Evolutionary conservation across 345 rosid species (phyloP).

Genomic region (Hibiscus tridactylites): DNA sequence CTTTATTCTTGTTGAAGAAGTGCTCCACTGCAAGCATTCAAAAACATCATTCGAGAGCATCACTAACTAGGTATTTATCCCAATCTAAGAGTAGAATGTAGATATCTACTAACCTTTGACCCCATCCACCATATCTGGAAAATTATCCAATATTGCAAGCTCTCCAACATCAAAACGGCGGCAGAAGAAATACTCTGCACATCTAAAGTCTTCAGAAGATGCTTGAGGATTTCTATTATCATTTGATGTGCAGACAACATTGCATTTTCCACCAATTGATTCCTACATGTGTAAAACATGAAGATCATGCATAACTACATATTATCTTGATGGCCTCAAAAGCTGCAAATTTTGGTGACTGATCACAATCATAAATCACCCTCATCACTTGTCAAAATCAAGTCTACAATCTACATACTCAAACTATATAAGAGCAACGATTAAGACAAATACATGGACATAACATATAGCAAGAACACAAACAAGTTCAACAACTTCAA

Average conservation of each 20-base stretch:
- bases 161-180: constrained; percentile 39
- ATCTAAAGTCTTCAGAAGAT: constrained; percentile 26
- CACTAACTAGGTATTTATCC: not conserved
- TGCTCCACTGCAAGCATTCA: constrained; percentile 30
- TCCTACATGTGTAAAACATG: constrained; percentile 26
- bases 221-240: constrained; percentile 39
- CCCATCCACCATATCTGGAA: constrained; percentile 35
- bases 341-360: not conserved
- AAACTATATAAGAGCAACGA: not conserved
- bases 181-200: constrained; percentile 36
- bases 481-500: not conserved
- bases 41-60: not conserved
- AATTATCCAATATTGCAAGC: constrained; percentile 15
- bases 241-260: constrained; percentile 35
- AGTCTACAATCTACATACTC: not conserved
- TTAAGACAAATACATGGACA: not conserved
- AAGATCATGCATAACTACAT: not conserved
- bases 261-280: constrained; percentile 36
- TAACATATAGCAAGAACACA: not conserved
- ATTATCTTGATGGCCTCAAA: not conserved
- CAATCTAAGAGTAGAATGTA: not conserved
- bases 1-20: constrained; percentile 34
- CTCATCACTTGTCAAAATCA: no score
- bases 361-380: not conserved
- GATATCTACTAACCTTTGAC: constrained; percentile 31